These are phyloP conservation scores for Silene vulgaris DNA, from an alignment of 179 eudicot species.

Conservation along the genomic window DNA sequence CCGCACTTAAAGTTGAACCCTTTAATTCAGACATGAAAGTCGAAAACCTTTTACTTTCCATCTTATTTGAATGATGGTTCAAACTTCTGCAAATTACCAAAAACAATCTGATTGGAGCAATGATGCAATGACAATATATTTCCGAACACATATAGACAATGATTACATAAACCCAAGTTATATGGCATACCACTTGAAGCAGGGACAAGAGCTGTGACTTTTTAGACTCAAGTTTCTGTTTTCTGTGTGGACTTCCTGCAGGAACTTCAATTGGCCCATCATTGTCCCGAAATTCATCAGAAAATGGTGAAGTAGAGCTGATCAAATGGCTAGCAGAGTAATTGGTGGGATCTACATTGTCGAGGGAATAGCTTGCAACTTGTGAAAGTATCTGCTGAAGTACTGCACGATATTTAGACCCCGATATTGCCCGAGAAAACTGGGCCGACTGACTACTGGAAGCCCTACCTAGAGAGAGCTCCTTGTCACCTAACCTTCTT, in stretches of 20 bases:
- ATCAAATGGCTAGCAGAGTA: conserved; percentile 16
- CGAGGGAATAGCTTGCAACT: conserved; percentile 51
- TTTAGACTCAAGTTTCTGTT: conserved; percentile 42
- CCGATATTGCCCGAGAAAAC: conserved; percentile 37
- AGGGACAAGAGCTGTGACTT: conserved; percentile 60
- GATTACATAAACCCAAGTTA: no score
- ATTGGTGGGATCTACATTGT: conserved; percentile 30
- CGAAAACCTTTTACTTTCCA: no score
- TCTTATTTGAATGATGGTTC: no score
- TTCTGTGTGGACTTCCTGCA: conserved; percentile 26
- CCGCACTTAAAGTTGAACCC: no score
- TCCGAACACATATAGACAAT: neutral
- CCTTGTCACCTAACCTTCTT: conserved; percentile 36
- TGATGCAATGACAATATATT: neutral
- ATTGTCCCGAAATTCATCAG: conserved; percentile 32
- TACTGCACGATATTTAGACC: conserved; percentile 54
- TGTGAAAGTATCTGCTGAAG: conserved; percentile 76
- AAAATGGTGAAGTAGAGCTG: conserved; percentile 19
- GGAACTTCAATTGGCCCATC: conserved; percentile 30
- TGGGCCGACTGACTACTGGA: conserved; percentile 36
- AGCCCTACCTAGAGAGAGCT: conserved; percentile 33
- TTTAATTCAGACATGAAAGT: no score
- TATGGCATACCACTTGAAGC: conserved; percentile 60
- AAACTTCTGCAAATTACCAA: no score
- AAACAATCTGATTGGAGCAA: neutral